A percentile compares a stretch with the other conserved stretches of the same genome.
Conservation (phyloP, 371 early-diverging fungal genomes). For the Rhizopus microsporus region DNA sequence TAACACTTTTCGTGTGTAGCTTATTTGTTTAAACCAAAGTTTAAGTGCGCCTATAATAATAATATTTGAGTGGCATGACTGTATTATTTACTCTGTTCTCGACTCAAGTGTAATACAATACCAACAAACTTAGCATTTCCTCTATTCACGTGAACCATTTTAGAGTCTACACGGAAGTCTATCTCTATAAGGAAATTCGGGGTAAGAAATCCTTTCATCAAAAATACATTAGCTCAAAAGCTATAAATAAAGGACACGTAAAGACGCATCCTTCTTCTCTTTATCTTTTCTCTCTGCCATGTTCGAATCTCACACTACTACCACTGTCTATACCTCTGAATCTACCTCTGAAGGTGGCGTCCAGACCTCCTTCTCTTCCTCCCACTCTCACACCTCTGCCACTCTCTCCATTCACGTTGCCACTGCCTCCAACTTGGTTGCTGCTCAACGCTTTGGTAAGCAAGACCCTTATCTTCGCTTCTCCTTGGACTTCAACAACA, state of each 20-base stretch:
- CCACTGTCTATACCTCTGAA: not conserved
- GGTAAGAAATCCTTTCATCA: not conserved
- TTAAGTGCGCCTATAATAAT: too few species aligned
- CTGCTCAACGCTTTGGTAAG: conserved; percentile 54
- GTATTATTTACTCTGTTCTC: too few species aligned
- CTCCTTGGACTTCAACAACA: conserved; percentile 44
- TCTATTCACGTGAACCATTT: too few species aligned
- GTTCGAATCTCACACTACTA: conserved; percentile 2
- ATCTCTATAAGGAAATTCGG: too few species aligned
- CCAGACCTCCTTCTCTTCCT: conserved; percentile 14
- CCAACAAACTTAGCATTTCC: too few species aligned
- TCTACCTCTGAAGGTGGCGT: not conserved
- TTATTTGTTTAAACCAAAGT: too few species aligned
- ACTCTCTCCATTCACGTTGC: conserved; percentile 43
- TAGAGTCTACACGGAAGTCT: too few species aligned
- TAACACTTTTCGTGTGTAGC: too few species aligned
- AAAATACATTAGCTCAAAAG: not conserved
- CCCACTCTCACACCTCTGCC: conserved; percentile 14
- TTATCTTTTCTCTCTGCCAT: not conserved
- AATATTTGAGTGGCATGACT: too few species aligned
- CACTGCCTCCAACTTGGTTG: conserved; percentile 42
- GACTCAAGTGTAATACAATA: too few species aligned
- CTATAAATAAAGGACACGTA: not conserved
- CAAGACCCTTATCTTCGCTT: conserved; percentile 63
- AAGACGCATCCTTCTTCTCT: not conserved